phyloP scores from a whole-genome alignment of 2,329 filamentous ascomycete species.

The Penicillium verrucosum region DNA sequence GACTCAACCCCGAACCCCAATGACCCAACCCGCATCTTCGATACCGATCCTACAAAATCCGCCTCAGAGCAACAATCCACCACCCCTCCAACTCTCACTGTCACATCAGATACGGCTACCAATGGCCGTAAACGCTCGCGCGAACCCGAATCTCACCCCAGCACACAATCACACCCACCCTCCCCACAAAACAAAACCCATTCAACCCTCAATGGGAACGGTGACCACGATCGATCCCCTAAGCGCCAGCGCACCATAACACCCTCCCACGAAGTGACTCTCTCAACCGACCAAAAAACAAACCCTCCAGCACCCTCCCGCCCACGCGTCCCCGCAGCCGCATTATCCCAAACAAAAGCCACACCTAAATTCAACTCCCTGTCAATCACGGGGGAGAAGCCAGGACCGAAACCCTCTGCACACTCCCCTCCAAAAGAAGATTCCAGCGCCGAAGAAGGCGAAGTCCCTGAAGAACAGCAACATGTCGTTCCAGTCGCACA shows the following conservation, averaged over 20 bases:
- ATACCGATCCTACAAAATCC: conserved; percentile 29
- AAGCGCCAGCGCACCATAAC: conserved; percentile 38
- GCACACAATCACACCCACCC: conserved; percentile 4
- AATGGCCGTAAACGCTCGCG: conserved; percentile 42
- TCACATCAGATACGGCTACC: conserved; percentile 18
- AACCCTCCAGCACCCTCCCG: conserved; percentile 10
- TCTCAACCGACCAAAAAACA: conserved; percentile 2
- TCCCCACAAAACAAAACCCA: conserved; percentile 4
- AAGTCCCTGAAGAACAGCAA: conserved; percentile 15
- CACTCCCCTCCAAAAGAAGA: conserved; percentile 5
- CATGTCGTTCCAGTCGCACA: background rate
- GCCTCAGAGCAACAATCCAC: conserved; percentile 41
- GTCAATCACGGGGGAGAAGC: background rate
- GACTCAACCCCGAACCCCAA: conserved; percentile 17
- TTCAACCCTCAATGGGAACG: conserved; percentile 27
- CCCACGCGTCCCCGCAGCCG: conserved; percentile 22
- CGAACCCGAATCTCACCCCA: conserved; percentile 30
- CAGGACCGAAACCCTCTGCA: background rate
- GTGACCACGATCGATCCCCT: conserved; percentile 29
- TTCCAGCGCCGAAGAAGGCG: conserved; percentile 21
- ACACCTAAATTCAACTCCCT: background rate
- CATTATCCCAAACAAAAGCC: background rate
- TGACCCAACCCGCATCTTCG: conserved; percentile 26
- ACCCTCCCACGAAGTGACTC: conserved; percentile 9
- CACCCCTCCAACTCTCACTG: conserved; percentile 30